Conservation (phyloP, 306 rosid species). For the Vicia faba region DNA sequence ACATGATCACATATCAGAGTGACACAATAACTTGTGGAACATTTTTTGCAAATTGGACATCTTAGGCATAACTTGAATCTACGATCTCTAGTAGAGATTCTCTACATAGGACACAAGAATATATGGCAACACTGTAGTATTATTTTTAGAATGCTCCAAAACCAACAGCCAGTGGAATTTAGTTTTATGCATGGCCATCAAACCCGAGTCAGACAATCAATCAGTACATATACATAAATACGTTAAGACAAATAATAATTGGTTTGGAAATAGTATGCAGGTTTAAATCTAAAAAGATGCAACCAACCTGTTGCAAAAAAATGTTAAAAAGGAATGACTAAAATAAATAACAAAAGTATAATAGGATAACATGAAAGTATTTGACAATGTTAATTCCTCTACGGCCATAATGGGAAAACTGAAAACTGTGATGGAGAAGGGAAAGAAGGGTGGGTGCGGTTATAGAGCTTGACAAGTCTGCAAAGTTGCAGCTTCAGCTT, state of each 20-base stretch:
- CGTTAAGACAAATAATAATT: constrained; percentile 18
- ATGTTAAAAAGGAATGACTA: not conserved
- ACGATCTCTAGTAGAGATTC: not conserved
- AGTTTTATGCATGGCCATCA: constrained; percentile 6
- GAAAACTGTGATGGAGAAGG: constrained; percentile 5
- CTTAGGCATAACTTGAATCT: not conserved
- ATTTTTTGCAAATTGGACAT: not conserved
- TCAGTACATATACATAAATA: not conserved
- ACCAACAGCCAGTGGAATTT: constrained; percentile 2
- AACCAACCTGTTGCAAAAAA: constrained; percentile 14
- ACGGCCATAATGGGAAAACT: constrained; percentile 18
- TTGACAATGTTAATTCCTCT: constrained; percentile 13
- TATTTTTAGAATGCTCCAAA: constrained; percentile 11
- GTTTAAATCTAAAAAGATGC: constrained; percentile 8
- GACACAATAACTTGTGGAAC: not conserved
- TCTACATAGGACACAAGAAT: not conserved
- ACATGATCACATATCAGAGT: not conserved
- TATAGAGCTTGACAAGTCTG: constrained; percentile 2
- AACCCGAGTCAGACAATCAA: constrained; percentile 1
- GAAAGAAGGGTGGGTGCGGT: not conserved
- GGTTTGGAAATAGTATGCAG: constrained; percentile 10
- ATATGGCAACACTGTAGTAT: not conserved
- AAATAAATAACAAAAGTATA: constrained; percentile 14
- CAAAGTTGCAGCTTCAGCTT: constrained; percentile 25
- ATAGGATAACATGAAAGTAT: too few species aligned